Evolutionary conservation across 306 rosid genomes (phyloP), one percentile per base, ranked within the genome.

Genomic region (Alnus rubra): DNA sequence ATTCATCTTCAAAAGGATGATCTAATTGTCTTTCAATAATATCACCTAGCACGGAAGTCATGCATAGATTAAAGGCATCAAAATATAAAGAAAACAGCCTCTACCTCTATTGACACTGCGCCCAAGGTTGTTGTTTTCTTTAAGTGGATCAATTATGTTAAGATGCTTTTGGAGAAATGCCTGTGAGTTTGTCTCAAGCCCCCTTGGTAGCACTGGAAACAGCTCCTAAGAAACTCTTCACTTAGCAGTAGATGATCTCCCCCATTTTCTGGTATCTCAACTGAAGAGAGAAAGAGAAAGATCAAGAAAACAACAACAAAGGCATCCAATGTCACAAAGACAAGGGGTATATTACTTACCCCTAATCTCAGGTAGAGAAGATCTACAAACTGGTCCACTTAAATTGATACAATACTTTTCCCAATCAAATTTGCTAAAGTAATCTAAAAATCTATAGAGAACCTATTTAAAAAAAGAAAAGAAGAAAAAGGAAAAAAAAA

Each of bases 391-490:
- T 50, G 91, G 97, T 75, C 98, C 98, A 63, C 88, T 88, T 86
- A 94, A 88, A 91, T 97, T 92, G 51, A 94, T 77, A 42, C 96
- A 92, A 82, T 81, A 90, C 80, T 88, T 90, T 78, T 94, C 96
- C 98, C 98, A 92, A 77, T 94, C 97, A 83, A 94, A 94, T 84
- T 85, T 92, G 88, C 98, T 86, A 72, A 92, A 94, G 85, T 94
- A 92, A 81, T 92, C 90, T 86, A 94, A 85, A 87, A 94, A 94
- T 81, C 86, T 88, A 63, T 87, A 92, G 67, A 94, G 88, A 85
- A 94, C 98, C 98, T 94, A 86, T 44, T 16, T 19, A 44, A 69
- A 19, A 56, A 45, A 69, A 79, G 73, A 28, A 76, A 62, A 45
- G 74, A 71, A 82, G 11, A 63, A 76, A 72, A 78, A 42, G 65